phyloP scores from a whole-genome alignment of 2,329 filamentous ascomycete species.

The Ceratocystis eucalypticola region DNA sequence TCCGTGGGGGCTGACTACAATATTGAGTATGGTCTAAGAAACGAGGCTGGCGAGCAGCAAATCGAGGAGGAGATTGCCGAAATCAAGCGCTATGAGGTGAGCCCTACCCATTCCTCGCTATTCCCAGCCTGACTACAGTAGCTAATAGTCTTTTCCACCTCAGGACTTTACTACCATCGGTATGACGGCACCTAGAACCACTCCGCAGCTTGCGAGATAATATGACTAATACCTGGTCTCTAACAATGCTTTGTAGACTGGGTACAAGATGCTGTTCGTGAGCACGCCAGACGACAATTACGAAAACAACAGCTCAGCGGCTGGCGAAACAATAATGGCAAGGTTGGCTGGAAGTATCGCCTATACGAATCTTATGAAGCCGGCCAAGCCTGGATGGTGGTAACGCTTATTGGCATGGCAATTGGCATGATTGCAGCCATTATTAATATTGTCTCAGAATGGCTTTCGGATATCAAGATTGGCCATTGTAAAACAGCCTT shows the following conservation, averaged over 20 bases:
- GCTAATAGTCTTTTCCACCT: not conserved
- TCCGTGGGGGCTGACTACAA: not conserved
- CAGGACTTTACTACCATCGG: constrained; percentile 88
- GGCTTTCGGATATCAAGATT: constrained; percentile 88
- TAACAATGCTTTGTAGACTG: constrained; percentile 47
- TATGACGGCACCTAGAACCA: constrained; percentile 27
- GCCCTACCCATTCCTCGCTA: not conserved
- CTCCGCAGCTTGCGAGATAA: not conserved
- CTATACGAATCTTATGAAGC: constrained; percentile 84
- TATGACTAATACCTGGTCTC: not conserved
- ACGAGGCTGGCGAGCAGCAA: constrained; percentile 38
- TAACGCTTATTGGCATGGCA: constrained; percentile 80
- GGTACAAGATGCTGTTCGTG: constrained; percentile 92
- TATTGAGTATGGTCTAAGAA: constrained; percentile 26
- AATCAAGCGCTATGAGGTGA: constrained; percentile 87
- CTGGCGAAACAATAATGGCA: constrained; percentile 46
- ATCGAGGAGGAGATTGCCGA: constrained; percentile 92
- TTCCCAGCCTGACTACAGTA: not conserved
- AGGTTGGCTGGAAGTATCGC: constrained; percentile 64
- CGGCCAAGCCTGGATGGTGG: constrained; percentile 93
- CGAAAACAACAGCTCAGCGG: constrained; percentile 58
- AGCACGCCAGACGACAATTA: constrained; percentile 68
- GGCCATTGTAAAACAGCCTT: constrained; percentile 94
- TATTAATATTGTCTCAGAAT: constrained; percentile 91
- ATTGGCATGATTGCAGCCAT: constrained; percentile 90